A percentile compares a stretch with the other conserved stretches of the same genome.
These are phyloP conservation scores for Ramichloridium luteum DNA, from an alignment of 2,329 filamentous ascomycete species.

Conservation along the genomic window DNA sequence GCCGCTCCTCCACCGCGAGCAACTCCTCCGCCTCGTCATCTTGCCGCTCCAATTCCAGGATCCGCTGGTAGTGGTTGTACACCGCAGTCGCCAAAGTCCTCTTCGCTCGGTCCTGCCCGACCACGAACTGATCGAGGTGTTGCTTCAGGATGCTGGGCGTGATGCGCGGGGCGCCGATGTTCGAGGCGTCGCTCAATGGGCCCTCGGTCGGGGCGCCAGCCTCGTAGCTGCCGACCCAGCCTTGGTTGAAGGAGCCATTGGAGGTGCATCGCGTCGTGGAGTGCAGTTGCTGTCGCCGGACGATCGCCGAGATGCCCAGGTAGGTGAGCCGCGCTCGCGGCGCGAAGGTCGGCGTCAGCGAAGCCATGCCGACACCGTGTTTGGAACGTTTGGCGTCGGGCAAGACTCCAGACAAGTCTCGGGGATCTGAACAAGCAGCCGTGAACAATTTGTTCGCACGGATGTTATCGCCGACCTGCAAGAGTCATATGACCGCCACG, in stretches of 20 bases:
- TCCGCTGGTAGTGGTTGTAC: constrained; percentile 90
- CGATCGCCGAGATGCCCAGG: constrained; percentile 25
- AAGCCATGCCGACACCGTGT: too few species aligned
- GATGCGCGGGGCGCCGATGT: constrained; percentile 45
- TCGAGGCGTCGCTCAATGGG: constrained; percentile 47
- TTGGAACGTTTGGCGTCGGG: too few species aligned
- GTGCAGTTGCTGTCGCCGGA: constrained; percentile 23
- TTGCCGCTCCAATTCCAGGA: constrained; percentile 61
- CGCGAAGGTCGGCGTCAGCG: constrained; percentile 10
- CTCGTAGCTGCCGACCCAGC: constrained; percentile 52
- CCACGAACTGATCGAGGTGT: constrained; percentile 88
- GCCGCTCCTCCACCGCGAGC: constrained; percentile 56
- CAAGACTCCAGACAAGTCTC: too few species aligned
- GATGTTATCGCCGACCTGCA: too few species aligned
- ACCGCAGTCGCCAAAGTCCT: constrained; percentile 86
- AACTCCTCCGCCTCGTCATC: constrained; percentile 69
- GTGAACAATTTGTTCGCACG: too few species aligned
- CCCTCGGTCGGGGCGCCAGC: constrained; percentile 48
- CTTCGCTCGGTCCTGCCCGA: constrained; percentile 89
- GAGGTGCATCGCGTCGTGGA: constrained; percentile 25
- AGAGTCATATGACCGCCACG: too few species aligned
- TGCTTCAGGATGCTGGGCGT: constrained; percentile 64
- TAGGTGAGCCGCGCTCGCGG: constrained; percentile 33
- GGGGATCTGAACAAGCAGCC: too few species aligned
- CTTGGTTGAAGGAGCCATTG: constrained; percentile 28